Conservation (phyloP, 1,139 yeast genomes). For the Yamadazyma conglobata region DNA sequence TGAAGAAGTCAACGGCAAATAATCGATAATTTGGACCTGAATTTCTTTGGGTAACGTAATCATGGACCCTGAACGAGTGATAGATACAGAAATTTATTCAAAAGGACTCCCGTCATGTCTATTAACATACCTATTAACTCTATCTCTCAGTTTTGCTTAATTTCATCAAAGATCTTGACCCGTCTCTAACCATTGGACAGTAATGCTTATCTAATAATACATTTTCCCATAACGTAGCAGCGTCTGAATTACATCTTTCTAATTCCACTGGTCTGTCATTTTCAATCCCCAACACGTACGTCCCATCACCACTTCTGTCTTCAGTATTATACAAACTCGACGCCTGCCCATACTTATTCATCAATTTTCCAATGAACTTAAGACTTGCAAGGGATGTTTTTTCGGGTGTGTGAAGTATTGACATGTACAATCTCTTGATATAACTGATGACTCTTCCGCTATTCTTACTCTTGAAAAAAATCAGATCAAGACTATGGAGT, state of each 20-base stretch:
- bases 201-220: constrained; percentile 77
- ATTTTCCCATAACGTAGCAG: constrained; percentile 89
- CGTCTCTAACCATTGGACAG: constrained; percentile 68
- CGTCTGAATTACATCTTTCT: constrained; percentile 78
- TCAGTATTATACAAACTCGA: constrained; percentile 81
- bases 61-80: too few relatives aligned
- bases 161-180: constrained; percentile 43
- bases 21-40: too few relatives aligned
- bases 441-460: constrained; percentile 84
- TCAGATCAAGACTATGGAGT: constrained; percentile 70
- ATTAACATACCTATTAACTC: too few relatives aligned
- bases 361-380: constrained; percentile 73
- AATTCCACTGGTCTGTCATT: constrained; percentile 50
- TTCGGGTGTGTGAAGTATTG: constrained; percentile 77
- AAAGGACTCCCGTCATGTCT: too few relatives aligned
- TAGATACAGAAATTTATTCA: too few relatives aligned
- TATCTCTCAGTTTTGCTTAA: constrained; percentile 27
- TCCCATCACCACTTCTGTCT: constrained; percentile 64
- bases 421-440: constrained; percentile 70
- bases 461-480: constrained; percentile 74
- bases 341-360: constrained; percentile 62
- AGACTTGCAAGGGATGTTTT: constrained; percentile 76
- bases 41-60: too few relatives aligned
- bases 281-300: constrained; percentile 69
- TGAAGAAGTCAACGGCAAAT: too few relatives aligned